Conservation (phyloP, 345 rosid genomes). For the Populus euphratica region DNA sequence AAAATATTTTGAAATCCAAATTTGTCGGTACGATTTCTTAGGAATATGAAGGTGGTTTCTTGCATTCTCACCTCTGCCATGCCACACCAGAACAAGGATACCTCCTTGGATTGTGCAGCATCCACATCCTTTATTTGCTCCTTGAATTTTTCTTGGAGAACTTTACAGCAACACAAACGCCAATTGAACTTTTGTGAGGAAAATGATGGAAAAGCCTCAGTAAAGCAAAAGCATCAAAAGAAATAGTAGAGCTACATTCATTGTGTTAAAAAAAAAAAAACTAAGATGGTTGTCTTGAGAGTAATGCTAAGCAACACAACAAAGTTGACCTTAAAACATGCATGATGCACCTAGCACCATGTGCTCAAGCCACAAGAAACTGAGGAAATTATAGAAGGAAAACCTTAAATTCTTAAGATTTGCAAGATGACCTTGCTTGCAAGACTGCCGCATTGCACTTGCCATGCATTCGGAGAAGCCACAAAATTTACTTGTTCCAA, state of each 20-base stretch:
- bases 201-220: not conserved
- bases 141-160: slow-evolving; percentile 52
- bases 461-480: too few relatives aligned
- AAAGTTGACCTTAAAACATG: not conserved
- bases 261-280: not conserved
- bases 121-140: slow-evolving; percentile 69
- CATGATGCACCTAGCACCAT: not conserved
- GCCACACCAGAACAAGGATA: slow-evolving; percentile 70
- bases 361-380: not conserved
- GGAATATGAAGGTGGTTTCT: not conserved
- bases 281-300: not conserved
- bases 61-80: slow-evolving; percentile 74
- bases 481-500: not conserved
- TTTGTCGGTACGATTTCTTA: not conserved
- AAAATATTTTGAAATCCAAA: not conserved
- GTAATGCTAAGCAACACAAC: not conserved
- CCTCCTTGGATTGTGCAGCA: slow-evolving; percentile 62
- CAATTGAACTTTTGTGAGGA: slow-evolving; percentile 4
- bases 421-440: too few relatives aligned
- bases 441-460: too few relatives aligned
- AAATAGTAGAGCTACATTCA: not conserved
- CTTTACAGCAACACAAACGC: slow-evolving; percentile 28
- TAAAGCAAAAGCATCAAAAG: not conserved
- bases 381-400: not conserved
- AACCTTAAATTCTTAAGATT: not conserved